Percentiles rank a stretch among this genome's conserved stretches.
Conservation (phyloP, 345 rosid genomes). For the Sisymbrium irio region DNA sequence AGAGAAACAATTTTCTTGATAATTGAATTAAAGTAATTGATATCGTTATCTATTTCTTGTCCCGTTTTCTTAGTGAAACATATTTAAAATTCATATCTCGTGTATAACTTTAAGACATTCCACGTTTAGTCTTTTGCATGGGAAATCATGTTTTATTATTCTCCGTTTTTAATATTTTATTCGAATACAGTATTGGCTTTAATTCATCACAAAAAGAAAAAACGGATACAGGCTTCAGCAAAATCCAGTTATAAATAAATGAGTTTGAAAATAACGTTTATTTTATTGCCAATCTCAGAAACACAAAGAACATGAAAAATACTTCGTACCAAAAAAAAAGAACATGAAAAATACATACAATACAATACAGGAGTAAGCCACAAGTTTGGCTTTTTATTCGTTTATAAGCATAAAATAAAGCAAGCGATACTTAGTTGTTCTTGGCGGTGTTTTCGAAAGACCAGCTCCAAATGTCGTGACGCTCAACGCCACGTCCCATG, state of each 20-base stretch:
- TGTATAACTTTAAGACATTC: slow-evolving; percentile 12
- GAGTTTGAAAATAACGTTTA: not conserved
- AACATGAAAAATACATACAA: slow-evolving; percentile 5
- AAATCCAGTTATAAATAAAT: too few relatives aligned
- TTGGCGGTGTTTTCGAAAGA: slow-evolving; percentile 25
- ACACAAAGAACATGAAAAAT: not conserved
- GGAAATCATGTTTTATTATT: not conserved
- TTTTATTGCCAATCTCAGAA: not conserved
- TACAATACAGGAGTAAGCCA: not conserved
- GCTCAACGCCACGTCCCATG: slow-evolving; percentile 34
- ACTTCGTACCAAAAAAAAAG: too few relatives aligned
- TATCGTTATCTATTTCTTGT: not conserved
- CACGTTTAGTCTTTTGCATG: slow-evolving; percentile 28
- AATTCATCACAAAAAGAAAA: too few relatives aligned
- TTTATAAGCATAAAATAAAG: not conserved
- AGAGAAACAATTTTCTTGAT: not conserved
- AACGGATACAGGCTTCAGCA: too few relatives aligned
- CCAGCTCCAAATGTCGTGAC: slow-evolving; percentile 40
- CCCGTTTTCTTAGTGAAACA: not conserved
- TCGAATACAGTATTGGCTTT: too few relatives aligned
- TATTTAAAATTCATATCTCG: not conserved
- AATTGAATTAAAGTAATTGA: slow-evolving; percentile 1
- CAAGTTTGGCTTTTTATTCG: slow-evolving; percentile 20
- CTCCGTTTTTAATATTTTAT: not conserved
- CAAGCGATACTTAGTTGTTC: not conserved